Evolutionary conservation across 2,329 filamentous ascomycete genomes (phyloP).

Genomic region (Teratosphaeria gauchensis): DNA sequence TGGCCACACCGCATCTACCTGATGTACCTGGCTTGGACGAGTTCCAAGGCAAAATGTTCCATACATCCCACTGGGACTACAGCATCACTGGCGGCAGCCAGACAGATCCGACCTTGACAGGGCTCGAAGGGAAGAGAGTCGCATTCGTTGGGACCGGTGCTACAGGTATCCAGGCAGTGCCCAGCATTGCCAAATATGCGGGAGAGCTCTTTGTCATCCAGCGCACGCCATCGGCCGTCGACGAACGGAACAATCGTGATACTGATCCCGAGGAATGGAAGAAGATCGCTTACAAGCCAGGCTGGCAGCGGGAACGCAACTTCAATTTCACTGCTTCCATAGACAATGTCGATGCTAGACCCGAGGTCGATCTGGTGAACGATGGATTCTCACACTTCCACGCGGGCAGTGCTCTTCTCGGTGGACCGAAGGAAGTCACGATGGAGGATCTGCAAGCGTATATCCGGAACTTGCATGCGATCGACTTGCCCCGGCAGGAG

Average conservation of each 20-base stretch:
- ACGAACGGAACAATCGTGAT: slow-evolving; percentile 24
- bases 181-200: slow-evolving; percentile 29
- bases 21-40: slow-evolving; percentile 29
- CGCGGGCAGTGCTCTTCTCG: slow-evolving; percentile 26
- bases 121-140: slow-evolving; percentile 33
- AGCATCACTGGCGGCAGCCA: slow-evolving; percentile 30
- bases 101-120: slow-evolving; percentile 22
- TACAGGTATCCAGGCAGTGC: slow-evolving; percentile 33
- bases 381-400: slow-evolving; percentile 40
- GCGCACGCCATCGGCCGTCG: slow-evolving; percentile 32
- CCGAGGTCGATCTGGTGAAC: slow-evolving; percentile 35
- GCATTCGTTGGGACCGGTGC: slow-evolving; percentile 38
- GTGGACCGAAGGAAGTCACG: slow-evolving; percentile 25
- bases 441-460: slow-evolving; percentile 30
- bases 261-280: slow-evolving; percentile 37
- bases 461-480: slow-evolving; percentile 28
- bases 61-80: slow-evolving; percentile 39
- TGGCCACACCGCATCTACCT: slow-evolving; percentile 36
- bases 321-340: slow-evolving; percentile 36
- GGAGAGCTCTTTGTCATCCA: slow-evolving; percentile 35
- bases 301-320: slow-evolving; percentile 43
- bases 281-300: slow-evolving; percentile 26
- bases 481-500: slow-evolving; percentile 37
- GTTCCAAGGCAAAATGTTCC: slow-evolving; percentile 34
- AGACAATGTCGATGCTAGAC: slow-evolving; percentile 20